These are phyloP conservation scores for Chrysoporthe austroafricana DNA, from an alignment of 2,329 filamentous ascomycete species.

Conservation along the genomic window DNA sequence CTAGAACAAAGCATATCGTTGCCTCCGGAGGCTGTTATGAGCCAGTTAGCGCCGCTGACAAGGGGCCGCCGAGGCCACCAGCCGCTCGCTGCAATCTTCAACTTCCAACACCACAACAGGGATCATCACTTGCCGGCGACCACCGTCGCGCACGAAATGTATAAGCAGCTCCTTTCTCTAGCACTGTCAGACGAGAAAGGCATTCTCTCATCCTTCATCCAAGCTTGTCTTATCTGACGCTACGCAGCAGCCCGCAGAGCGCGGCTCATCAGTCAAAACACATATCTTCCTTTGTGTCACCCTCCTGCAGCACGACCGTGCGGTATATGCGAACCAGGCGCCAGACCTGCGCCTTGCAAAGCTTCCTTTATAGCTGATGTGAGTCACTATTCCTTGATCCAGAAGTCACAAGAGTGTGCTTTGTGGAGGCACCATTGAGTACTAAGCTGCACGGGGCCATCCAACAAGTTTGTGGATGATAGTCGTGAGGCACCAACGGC, in stretches of 20 bases:
- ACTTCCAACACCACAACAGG: slow-evolving; percentile 12
- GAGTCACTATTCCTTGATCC: background rate
- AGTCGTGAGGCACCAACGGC: background rate
- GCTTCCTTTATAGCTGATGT: background rate
- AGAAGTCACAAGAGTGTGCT: background rate
- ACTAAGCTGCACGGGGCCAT: background rate
- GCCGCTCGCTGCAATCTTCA: slow-evolving; percentile 5
- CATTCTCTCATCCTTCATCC: background rate
- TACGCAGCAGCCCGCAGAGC: background rate
- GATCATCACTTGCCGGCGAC: slow-evolving; percentile 5
- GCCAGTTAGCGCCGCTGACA: slow-evolving; percentile 6
- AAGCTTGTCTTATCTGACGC: background rate
- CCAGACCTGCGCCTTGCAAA: background rate
- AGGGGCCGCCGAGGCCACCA: background rate
- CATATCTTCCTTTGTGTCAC: background rate
- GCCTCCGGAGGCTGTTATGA: background rate
- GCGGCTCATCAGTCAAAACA: background rate
- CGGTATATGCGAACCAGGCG: background rate
- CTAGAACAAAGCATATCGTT: background rate
- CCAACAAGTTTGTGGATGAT: background rate
- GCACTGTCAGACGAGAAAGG: background rate
- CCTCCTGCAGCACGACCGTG: background rate
- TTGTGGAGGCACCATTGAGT: background rate
- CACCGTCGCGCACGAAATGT: background rate
- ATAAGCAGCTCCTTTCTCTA: background rate